Evolutionary conservation across 345 rosid genomes (phyloP).

Genomic region (Bretschneidera sinensis): DNA sequence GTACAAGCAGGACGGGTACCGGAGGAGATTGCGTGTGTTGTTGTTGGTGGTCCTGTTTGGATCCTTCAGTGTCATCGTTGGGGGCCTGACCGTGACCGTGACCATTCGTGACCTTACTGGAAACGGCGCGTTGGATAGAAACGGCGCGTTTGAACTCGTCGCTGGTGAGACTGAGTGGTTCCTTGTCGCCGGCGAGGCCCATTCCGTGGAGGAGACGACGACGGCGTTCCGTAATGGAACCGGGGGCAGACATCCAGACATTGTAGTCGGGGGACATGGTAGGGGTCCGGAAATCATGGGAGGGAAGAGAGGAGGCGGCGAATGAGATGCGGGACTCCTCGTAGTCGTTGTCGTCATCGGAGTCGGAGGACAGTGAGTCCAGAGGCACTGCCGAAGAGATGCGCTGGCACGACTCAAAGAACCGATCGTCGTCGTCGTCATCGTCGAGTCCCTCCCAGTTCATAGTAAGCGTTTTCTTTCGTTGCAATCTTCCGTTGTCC

Average conservation of each 20-base stretch:
- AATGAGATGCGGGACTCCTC: constrained; percentile 73
- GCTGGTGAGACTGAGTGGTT: constrained; percentile 21
- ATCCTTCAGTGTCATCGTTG: too few species aligned
- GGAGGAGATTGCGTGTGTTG: constrained; percentile 21
- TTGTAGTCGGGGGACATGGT: constrained; percentile 53
- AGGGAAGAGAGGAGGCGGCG: constrained; percentile 43
- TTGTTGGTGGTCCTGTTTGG: too few species aligned
- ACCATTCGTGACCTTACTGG: constrained; percentile 8
- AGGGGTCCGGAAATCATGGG: constrained; percentile 22
- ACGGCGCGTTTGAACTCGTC: constrained; percentile 15
- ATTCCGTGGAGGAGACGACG: constrained; percentile 66
- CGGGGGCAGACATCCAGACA: constrained; percentile 84
- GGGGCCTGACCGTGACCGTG: too few species aligned
- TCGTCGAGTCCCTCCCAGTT: constrained; percentile 69
- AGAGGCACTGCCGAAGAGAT: constrained; percentile 42
- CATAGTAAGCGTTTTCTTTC: constrained; percentile 62
- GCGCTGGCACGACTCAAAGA: constrained; percentile 58
- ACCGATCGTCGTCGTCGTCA: constrained; percentile 58
- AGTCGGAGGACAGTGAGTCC: constrained; percentile 59
- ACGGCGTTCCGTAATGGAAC: constrained; percentile 69
- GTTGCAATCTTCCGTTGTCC: constrained; percentile 43
- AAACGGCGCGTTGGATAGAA: constrained; percentile 28
- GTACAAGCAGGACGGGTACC: constrained; percentile 40
- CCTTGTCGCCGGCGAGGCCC: constrained; percentile 55
- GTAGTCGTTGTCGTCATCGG: constrained; percentile 59